These are phyloP conservation scores for Mimosa bimucronata DNA, from an alignment of 306 rosid species.

Conservation along the genomic window DNA sequence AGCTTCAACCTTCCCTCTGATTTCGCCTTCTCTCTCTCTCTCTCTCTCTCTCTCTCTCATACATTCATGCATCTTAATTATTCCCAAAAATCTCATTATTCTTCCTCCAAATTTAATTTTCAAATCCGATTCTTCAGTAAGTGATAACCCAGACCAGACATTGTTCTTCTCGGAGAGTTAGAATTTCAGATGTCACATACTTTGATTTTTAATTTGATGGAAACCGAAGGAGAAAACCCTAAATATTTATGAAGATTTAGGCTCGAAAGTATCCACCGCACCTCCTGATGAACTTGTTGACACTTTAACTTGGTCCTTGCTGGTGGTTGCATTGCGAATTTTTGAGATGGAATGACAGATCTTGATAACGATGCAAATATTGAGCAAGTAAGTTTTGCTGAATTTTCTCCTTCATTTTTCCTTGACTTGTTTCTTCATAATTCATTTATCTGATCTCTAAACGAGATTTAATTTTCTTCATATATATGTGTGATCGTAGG, in stretches of 20 bases:
- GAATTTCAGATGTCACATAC: background rate
- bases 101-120: background rate
- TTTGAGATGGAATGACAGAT: conserved; percentile 99
- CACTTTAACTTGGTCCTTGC: conserved; percentile 63
- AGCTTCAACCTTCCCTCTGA: conserved; percentile 57
- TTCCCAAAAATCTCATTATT: conserved; percentile 7
- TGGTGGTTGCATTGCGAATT: conserved; percentile 52
- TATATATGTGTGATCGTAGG: background rate
- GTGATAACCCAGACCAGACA: background rate
- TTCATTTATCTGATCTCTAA: conserved; percentile 2
- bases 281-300: conserved; percentile 62
- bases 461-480: background rate
- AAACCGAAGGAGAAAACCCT: conserved; percentile 62
- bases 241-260: conserved; percentile 75
- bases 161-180: conserved; percentile 17
- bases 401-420: background rate
- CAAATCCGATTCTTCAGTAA: conserved; percentile 29
- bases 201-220: conserved; percentile 60
- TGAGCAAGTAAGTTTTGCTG: conserved; percentile 72
- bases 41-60: conserved; percentile 38
- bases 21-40: conserved; percentile 52
- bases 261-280: conserved; percentile 47
- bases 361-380: conserved; percentile 62
- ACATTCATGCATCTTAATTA: conserved; percentile 21
- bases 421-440: background rate